phyloP scores from a whole-genome alignment of 2,329 filamentous ascomycete species.

The Fusarium tuaranense region DNA sequence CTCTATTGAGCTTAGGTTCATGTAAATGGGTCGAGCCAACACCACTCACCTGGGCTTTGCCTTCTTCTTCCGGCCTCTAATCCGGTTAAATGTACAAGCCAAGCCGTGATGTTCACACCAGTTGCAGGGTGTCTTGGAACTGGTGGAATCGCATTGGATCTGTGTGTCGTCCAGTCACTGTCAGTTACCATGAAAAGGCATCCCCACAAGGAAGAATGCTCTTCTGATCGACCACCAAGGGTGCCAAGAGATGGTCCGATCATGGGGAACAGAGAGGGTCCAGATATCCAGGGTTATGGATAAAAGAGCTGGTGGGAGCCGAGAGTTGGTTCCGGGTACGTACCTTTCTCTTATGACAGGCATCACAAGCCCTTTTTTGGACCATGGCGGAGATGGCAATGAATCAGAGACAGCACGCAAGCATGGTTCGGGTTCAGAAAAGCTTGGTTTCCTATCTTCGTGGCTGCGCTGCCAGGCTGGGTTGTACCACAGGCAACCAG shows the following conservation, averaged over 20 bases:
- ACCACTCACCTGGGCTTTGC: conserved; percentile 27
- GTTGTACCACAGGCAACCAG: conserved; percentile 3
- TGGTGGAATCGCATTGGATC: conserved; percentile 39
- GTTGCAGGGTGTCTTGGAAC: conserved; percentile 24
- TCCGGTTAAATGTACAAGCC: conserved; percentile 40
- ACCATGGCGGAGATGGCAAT: conserved; percentile 15
- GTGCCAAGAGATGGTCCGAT: conserved; percentile 16
- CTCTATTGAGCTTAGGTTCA: background rate
- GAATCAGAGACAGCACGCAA: background rate
- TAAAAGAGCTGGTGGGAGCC: background rate
- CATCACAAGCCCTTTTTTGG: conserved; percentile 39
- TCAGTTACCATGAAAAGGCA: conserved; percentile 8
- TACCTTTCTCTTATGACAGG: conserved; percentile 41
- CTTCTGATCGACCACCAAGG: background rate
- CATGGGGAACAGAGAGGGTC: background rate
- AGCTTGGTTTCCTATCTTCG: background rate
- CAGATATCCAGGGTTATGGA: background rate
- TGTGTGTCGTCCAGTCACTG: background rate
- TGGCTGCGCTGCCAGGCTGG: background rate
- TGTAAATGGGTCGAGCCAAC: background rate
- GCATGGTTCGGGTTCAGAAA: background rate
- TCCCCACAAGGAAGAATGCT: background rate
- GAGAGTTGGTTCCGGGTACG: conserved; percentile 10
- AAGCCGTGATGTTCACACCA: conserved; percentile 42
- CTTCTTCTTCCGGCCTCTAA: conserved; percentile 38